These are phyloP conservation scores for Furcasterigmium sp. DNA, from an alignment of 2,329 filamentous ascomycete species.

Conservation along the genomic window DNA sequence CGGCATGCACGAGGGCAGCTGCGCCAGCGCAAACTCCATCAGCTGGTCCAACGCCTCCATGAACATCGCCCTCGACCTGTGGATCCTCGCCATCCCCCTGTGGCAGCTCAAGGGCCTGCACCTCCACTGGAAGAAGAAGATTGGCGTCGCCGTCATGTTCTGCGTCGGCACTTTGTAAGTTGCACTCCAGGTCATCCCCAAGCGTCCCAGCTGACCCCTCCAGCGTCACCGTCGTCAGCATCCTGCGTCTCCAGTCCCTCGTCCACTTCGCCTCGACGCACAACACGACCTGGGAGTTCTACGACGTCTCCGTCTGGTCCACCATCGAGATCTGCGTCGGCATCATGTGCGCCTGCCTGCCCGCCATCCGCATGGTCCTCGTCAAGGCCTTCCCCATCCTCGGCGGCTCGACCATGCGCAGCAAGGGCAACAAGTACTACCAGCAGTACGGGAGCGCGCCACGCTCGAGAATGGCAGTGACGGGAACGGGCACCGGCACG, in stretches of 20 bases:
- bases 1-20: slow-evolving; percentile 34
- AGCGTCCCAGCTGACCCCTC: not conserved
- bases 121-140: slow-evolving; percentile 37
- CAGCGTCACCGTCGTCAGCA: slow-evolving; percentile 21
- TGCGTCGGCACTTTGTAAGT: slow-evolving; percentile 32
- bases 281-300: slow-evolving; percentile 17
- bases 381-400: slow-evolving; percentile 22
- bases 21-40: slow-evolving; percentile 37
- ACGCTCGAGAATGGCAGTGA: slow-evolving; percentile 2
- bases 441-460: slow-evolving; percentile 8
- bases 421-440: slow-evolving; percentile 9
- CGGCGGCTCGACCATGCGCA: slow-evolving; percentile 9
- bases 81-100: slow-evolving; percentile 41
- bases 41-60: slow-evolving; percentile 41
- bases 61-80: slow-evolving; percentile 41
- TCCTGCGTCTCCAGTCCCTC: slow-evolving; percentile 20
- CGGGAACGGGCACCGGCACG: not conserved
- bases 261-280: slow-evolving; percentile 14
- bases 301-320: slow-evolving; percentile 23
- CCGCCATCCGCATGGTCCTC: slow-evolving; percentile 22
- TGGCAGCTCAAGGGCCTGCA: slow-evolving; percentile 30
- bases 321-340: slow-evolving; percentile 28
- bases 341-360: slow-evolving; percentile 29
- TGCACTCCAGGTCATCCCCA: not conserved
- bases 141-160: slow-evolving; percentile 38